Evolutionary conservation across 202 grass and related monocot species (phyloP).

Genomic region (Eragrostis tef): DNA sequence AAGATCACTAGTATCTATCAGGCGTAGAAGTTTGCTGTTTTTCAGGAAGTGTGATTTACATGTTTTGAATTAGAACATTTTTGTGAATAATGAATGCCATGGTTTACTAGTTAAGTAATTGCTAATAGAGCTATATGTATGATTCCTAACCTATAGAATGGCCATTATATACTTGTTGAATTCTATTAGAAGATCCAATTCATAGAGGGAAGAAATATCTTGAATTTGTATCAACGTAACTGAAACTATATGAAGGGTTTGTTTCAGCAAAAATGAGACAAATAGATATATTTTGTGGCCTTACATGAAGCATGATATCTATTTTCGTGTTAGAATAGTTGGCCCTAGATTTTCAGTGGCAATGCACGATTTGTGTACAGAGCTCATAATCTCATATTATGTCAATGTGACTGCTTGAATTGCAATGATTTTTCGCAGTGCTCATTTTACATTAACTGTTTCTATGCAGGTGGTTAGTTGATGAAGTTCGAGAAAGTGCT

Average conservation of each 20-base stretch:
- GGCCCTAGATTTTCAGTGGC: background rate
- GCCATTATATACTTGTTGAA: background rate
- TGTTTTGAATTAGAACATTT: background rate
- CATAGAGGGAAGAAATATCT: background rate
- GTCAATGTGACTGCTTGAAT: background rate
- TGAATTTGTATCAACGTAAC: background rate
- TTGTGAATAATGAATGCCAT: background rate
- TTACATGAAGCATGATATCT: constrained; percentile 22
- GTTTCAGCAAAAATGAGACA: constrained; percentile 17
- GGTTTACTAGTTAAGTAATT: background rate
- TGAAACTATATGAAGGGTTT: constrained; percentile 2
- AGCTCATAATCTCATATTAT: constrained; percentile 16
- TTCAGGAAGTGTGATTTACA: background rate
- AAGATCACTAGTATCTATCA: background rate
- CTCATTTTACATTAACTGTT: constrained; percentile 42
- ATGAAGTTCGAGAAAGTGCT: constrained; percentile 90
- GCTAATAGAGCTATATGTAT: background rate
- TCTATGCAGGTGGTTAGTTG: constrained; percentile 85
- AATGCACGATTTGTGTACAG: background rate
- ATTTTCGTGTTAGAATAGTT: constrained; percentile 7
- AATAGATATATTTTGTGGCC: background rate
- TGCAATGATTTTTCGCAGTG: background rate
- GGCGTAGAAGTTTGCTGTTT: constrained; percentile 29
- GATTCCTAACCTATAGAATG: background rate
- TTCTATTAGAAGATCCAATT: constrained; percentile 30